Evolutionary conservation across 305 asterid species (phyloP), one percentile per base, ranked within the genome.

Genomic region (Salvia sclarea): DNA sequence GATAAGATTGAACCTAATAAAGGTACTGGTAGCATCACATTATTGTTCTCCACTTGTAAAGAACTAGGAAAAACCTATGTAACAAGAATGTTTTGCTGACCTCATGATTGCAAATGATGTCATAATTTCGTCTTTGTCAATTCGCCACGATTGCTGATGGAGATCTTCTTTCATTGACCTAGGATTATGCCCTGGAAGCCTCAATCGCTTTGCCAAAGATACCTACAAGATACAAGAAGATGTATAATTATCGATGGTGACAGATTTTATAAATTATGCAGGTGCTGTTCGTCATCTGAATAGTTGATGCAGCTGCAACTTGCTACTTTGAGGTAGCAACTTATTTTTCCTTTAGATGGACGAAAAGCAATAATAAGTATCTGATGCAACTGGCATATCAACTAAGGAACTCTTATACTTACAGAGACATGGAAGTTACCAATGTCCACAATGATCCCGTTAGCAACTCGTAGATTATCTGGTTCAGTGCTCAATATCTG

Each of bases 401-500:
- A 69, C 66, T 65, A 74, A 71, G 73, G 54, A 60, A 56, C 18
- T 62, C 69, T 61, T 55, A 75, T 68, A 85, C 96, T 87, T 82
- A 94, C 96, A 69, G 85, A 80, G 80, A 86, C 82, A 80, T 86
- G 88, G 71, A 82, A 84, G 83, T 80, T 75, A 69, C 92, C 86
- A 64, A 81, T 82, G 61, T 85, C 94, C 71, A 73, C 79, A 57
- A 94, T 81, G 77, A 85, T 75, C 73, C 99, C 99, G 74, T 80
- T 87, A 75, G 95, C 85, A 72, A 94, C 83, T 71, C 88, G 92
- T 68, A 78, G 75, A 77, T 79, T 76, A 69, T 81, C 89, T 75
- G 88, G 85, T 75, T 83, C 96, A 57, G 90, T 79, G 86, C 99
- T 94, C 81, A 94, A 73, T 72, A 88, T 82, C 99, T 94, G 90